Conservation (phyloP, 164 flowering plant genomes). For the Macadamia tetraphylla region DNA sequence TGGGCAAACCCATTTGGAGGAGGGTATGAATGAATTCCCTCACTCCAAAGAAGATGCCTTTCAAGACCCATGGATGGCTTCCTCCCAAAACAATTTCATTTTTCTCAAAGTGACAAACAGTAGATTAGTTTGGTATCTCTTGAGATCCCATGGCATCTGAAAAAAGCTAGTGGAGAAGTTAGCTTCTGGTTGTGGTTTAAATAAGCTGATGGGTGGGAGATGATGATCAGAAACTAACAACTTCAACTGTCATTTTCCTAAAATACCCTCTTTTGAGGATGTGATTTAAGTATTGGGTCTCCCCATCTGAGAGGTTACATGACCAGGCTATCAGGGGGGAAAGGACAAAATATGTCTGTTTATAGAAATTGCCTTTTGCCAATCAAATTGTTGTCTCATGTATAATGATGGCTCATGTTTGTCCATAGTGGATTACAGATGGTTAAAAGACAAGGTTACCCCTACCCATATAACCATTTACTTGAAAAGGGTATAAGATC, state of each 20-base stretch:
- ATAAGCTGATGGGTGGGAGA: constrained; percentile 24
- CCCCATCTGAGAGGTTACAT: background rate
- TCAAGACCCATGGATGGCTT: constrained; percentile 33
- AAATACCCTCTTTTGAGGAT: background rate
- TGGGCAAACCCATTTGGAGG: constrained; percentile 12
- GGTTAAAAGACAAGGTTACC: background rate
- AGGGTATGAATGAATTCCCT: constrained; percentile 5
- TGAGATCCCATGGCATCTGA: background rate
- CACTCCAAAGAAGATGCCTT: constrained; percentile 18
- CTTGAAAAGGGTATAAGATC: too few relatives aligned
- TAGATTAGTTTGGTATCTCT: background rate
- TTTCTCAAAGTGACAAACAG: constrained; percentile 5
- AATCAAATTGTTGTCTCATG: too few relatives aligned
- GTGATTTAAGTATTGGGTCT: too few relatives aligned
- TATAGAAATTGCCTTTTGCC: background rate
- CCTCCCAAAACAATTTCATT: constrained; percentile 21
- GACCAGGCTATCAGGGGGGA: too few relatives aligned
- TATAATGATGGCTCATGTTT: background rate
- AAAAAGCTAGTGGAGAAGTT: constrained; percentile 22
- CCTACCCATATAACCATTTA: background rate
- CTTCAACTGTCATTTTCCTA: background rate
- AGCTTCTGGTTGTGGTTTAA: constrained; percentile 12
- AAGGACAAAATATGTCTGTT: background rate
- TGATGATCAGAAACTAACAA: background rate
- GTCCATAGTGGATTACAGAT: background rate